Base-by-base conservation (phyloP, 139 green algal species). In the Closterium sp. region DNA sequence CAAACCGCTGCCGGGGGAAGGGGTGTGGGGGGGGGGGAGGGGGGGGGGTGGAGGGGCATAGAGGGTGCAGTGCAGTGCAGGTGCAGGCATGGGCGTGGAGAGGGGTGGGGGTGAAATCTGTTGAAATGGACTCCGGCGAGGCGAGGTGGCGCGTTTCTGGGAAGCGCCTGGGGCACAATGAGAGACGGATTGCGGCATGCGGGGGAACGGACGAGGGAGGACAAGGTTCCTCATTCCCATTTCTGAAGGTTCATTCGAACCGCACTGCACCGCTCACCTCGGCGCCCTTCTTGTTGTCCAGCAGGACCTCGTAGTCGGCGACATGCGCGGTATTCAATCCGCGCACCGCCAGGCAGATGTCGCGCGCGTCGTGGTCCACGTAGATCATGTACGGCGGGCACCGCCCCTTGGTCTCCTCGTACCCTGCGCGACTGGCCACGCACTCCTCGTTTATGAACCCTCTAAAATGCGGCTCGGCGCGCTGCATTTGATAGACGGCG, bases 381-480 rank as follows among this genome's bases (percentile, higher is more conserved):
- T 92, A 92, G 86, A 92, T 92, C 66, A 92, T 83, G 64, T 92
- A 92, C 25, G 89, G 84, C 36, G 89, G 89, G 66, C 83, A 92
- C 23, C 76, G 85, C n/a, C 89, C 89, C 25, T 83, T 83, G 10
- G 81, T 87, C 9, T 92, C 89, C 16, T 88, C 34, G 43, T 92
- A 92, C 4, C 33, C 43, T 10, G 36, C 76, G 31, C 76, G 25
- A 2, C 66, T 83, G 6, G 90, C 19, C 12, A 92, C 89, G 25
- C 84, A n/a, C 16, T 92, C 89, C 28, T 32, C 25, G 30, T 35
- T 91, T 31, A 91, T 30, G 25, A 35, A 28, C 34, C 89, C 89
- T 2, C 25, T 83, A 43, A 89, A 91, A 7, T 88, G 8, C 66
- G 89, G 89, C 35, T 91, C 16, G 28, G 5, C 36, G 28, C 89